These are phyloP conservation scores for Suillus variegatus DNA, from an alignment of 768 basidiomycete genomes.

Conservation along the genomic window DNA sequence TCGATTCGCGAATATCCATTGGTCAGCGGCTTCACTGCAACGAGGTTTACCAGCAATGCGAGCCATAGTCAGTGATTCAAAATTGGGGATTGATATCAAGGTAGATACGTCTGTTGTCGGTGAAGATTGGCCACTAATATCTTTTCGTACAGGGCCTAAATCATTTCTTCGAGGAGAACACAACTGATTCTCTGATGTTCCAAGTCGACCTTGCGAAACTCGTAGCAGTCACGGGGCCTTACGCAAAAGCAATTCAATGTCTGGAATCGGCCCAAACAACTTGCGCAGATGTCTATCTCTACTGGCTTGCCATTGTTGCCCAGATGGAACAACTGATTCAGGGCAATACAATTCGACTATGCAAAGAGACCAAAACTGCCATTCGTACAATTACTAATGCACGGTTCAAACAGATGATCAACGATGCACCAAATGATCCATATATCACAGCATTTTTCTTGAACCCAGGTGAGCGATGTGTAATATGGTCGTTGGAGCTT, in stretches of 20 bases:
- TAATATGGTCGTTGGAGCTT: no score
- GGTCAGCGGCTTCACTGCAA: no score
- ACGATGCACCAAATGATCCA: constrained; percentile 14
- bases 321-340: constrained; percentile 11
- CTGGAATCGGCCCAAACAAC: constrained; percentile 24
- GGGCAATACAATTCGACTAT: constrained; percentile 2
- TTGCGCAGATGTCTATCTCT: constrained; percentile 26
- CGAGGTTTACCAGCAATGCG: no score
- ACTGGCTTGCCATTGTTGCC: constrained; percentile 25
- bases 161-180: no score
- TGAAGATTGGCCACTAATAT: no score
- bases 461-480: no score
- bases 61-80: no score
- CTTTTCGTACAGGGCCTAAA: no score
- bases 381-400: constrained; percentile 19
- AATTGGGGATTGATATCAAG: no score
- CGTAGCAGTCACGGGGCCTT: constrained; percentile 13
- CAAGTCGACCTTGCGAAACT: constrained; percentile 12
- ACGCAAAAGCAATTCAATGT: constrained; percentile 24
- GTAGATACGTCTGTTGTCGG: no score
- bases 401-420: constrained; percentile 25
- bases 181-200: not conserved
- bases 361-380: constrained; percentile 1
- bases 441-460: no score
- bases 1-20: no score